Evolutionary conservation across 1,284 basidiomycete genomes (phyloP).

Genomic region (Ustilago cynodontis): DNA sequence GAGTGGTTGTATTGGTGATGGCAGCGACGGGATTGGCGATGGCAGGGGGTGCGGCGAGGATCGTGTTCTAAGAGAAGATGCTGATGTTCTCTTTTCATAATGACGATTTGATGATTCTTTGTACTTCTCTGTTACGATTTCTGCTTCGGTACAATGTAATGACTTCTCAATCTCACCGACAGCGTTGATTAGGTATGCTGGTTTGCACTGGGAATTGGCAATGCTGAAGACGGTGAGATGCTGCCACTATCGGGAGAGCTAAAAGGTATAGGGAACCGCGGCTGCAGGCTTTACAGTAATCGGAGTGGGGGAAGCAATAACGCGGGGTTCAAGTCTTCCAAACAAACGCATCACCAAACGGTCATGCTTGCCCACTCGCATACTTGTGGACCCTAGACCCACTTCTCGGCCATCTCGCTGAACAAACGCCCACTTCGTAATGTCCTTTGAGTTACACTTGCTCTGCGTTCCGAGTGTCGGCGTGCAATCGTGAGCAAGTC

Average conservation of each 20-base stretch:
- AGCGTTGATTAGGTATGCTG: neutral
- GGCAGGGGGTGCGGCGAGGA: constrained; percentile 21
- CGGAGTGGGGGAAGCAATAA: constrained; percentile 30
- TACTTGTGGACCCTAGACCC: neutral
- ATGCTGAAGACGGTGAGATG: neutral
- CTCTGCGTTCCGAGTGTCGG: neutral
- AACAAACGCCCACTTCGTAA: neutral
- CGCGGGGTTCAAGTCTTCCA: constrained; percentile 5
- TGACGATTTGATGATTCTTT: constrained; percentile 4
- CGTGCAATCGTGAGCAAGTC: neutral
- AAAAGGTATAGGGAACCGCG: neutral
- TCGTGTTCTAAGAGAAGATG: constrained; percentile 4
- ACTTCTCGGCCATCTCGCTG: constrained; percentile 5
- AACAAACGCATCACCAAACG: too few relatives aligned
- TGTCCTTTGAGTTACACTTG: neutral
- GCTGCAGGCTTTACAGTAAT: neutral
- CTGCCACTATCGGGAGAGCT: neutral
- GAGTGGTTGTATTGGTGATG: constrained; percentile 7
- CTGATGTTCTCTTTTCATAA: neutral
- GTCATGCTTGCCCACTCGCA: too few relatives aligned
- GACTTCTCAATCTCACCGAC: neutral
- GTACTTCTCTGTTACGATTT: neutral
- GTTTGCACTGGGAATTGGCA: neutral
- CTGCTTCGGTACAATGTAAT: neutral
- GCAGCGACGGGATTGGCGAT: constrained; percentile 18